A percentile compares a stretch with the other conserved stretches of the same genome.
Conservation (phyloP, 2,329 filamentous ascomycete genomes). For the Neoascochyta sp. region DNA sequence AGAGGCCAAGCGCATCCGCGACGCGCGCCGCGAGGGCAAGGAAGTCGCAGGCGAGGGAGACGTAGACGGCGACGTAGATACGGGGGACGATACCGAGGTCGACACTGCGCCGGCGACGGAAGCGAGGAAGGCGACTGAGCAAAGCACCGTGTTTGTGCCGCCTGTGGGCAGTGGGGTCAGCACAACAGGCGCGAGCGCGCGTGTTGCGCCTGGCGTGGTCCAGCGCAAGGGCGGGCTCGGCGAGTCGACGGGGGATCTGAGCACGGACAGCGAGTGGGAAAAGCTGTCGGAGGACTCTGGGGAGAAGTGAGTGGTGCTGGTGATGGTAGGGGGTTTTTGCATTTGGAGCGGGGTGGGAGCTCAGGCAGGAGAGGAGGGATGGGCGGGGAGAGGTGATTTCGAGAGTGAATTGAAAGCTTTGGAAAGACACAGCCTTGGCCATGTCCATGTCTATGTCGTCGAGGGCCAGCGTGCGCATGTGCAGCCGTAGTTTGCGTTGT, state of each 20-base stretch:
- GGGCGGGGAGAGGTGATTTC: too few species aligned
- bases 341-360: too few species aligned
- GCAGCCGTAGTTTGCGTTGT: too few species aligned
- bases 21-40: conserved; percentile 42
- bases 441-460: too few species aligned
- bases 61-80: conserved; percentile 41
- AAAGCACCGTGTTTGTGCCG: conserved; percentile 38
- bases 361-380: too few species aligned
- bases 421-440: too few species aligned
- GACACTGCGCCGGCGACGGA: conserved; percentile 36
- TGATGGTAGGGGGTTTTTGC: too few species aligned
- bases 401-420: too few species aligned
- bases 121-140: conserved; percentile 18
- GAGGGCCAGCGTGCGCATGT: too few species aligned
- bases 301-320: conserved; percentile 36
- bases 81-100: conserved; percentile 47
- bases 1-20: conserved; percentile 47
- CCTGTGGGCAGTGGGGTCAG: conserved; percentile 13
- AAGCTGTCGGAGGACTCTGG: conserved; percentile 65
- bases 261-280: conserved; percentile 97
- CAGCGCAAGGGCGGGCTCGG: conserved; percentile 44
- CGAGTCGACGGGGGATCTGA: conserved; percentile 55
- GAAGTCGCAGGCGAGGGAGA: conserved; percentile 17
- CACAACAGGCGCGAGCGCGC: conserved; percentile 30
- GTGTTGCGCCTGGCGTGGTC: conserved; percentile 33